Base-by-base conservation (phyloP, 2,329 filamentous ascomycete genomes). In the Coniella lustricola region DNA sequence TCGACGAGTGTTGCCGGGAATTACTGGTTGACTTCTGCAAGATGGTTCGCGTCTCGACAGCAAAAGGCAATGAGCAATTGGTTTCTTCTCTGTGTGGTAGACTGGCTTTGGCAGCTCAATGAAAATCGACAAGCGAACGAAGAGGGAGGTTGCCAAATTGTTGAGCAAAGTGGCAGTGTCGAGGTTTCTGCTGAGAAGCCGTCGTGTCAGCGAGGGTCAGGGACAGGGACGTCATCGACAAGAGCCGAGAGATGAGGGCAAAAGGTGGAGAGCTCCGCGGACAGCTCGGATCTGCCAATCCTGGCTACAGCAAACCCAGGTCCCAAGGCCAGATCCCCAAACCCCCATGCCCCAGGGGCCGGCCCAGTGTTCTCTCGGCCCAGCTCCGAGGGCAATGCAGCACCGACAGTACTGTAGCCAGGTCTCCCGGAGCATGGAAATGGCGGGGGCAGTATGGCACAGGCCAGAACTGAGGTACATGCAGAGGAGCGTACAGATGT, bases 141-240 rank as follows among this genome's bases (percentile, higher is more conserved):
- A 10, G 25, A 29, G 10, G 10, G 25, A 10, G 10, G 25, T 29
- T 29, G 25, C 25, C 5, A 5, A 29, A 36, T 5, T 25, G 25
- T n/a, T 17, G 38, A 33, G 32, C 14, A 17, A 18, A 18, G 17
- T 25, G 21, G 21, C 12, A 37, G 10, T 22, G 32, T 29, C 25
- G 31, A 42, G n/a, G 16, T 10, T 9, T 22, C 29, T 41, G 29
- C 25, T 29, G 25, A 29, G 25, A 29, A 29, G 29, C 16, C 31
- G 40, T 17, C 22, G 16, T 18, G 40, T 44, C 22, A 25, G 32
- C 31, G 16, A 42, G 17, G 29, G 4, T 14, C 13, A 35, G n/a
- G n/a, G 3, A 10, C n/a, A 17, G 40, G 29, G 40, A 49, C 42
- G 46, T 42, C 42, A 43, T 37, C 34, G 46, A 34, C 29, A 39